Evolutionary conservation across 1,284 basidiomycete species (phyloP).

Genomic region (Kalmanozyma brasiliensis): DNA sequence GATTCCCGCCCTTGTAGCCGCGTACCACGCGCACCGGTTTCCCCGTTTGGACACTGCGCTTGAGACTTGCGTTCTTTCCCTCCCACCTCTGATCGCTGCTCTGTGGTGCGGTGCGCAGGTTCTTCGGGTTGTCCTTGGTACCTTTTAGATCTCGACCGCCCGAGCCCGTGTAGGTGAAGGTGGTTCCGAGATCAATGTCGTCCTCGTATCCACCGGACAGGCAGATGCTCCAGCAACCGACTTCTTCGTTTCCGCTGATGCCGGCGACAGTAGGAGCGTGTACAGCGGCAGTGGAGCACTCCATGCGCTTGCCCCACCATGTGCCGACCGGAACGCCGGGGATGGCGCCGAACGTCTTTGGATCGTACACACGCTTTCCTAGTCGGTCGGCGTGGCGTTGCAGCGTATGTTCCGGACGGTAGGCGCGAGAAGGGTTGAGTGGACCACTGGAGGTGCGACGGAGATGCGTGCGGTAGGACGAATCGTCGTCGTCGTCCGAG

Average conservation of each 20-base stretch:
- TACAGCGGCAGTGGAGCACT: conserved; percentile 43
- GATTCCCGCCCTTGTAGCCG: conserved; percentile 78
- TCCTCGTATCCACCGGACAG: conserved; percentile 83
- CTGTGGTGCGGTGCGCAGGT: conserved; percentile 86
- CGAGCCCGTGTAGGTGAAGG: conserved; percentile 74
- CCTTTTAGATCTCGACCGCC: conserved; percentile 84
- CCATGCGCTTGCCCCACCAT: conserved; percentile 47
- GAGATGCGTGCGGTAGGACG: background rate
- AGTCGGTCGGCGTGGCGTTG: conserved; percentile 34
- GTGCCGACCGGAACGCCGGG: conserved; percentile 65
- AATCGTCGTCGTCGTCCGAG: conserved; percentile 13
- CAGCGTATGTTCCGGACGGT: background rate
- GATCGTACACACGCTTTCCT: conserved; percentile 39
- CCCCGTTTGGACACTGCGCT: conserved; percentile 76
- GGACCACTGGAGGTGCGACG: background rate
- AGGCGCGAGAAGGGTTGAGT: conserved; percentile 12
- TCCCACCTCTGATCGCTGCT: conserved; percentile 81
- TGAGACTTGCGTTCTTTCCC: conserved; percentile 77
- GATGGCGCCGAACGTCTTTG: conserved; percentile 63
- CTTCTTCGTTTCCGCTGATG: conserved; percentile 74
- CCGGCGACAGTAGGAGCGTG: conserved; percentile 78
- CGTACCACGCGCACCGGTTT: conserved; percentile 84
- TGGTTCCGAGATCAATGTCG: conserved; percentile 81
- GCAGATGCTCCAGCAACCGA: conserved; percentile 80
- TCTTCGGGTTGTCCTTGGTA: conserved; percentile 76